phyloP scores from a whole-genome alignment of 2,329 filamentous ascomycete species.

The Elsinoe arachidis region DNA sequence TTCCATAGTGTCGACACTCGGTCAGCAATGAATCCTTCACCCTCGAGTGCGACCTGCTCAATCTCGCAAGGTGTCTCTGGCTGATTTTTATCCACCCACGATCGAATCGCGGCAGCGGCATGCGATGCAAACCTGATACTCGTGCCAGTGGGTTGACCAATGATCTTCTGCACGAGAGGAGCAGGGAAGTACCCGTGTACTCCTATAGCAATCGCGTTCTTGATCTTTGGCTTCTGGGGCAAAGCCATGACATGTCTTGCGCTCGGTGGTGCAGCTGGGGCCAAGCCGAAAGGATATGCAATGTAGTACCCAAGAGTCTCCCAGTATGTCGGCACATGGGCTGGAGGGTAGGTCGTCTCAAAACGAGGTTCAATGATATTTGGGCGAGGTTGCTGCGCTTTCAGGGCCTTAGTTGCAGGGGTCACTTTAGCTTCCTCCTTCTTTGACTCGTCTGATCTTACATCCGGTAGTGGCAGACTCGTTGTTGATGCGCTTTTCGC shows the following conservation, averaged over 20 bases:
- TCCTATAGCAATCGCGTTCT: constrained; percentile 83
- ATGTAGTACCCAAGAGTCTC: constrained; percentile 31
- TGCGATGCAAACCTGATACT: constrained; percentile 88
- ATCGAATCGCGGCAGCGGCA: constrained; percentile 71
- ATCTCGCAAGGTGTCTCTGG: constrained; percentile 65
- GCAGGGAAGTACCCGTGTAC: constrained; percentile 92
- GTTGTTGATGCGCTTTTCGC: constrained; percentile 9
- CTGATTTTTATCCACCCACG: constrained; percentile 61
- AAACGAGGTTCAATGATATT: constrained; percentile 67
- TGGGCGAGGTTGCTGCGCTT: constrained; percentile 26
- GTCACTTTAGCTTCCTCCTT: constrained; percentile 8
- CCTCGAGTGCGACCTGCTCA: constrained; percentile 88
- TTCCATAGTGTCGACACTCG: constrained; percentile 92
- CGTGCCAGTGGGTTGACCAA: constrained; percentile 91
- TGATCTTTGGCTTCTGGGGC: constrained; percentile 58
- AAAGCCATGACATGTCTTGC: constrained; percentile 60
- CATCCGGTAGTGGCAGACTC: not conserved
- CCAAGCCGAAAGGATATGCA: constrained; percentile 27
- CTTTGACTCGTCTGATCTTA: not conserved
- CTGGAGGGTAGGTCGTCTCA: constrained; percentile 52
- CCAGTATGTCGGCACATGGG: constrained; percentile 38
- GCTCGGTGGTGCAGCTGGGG: constrained; percentile 36
- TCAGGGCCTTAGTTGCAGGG: constrained; percentile 7
- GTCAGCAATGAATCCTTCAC: constrained; percentile 84
- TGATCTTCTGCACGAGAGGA: constrained; percentile 74